Percentiles rank a stretch among this genome's conserved stretches.
Evolutionary conservation across 306 rosid species (phyloP).

Genomic region (Inga oerstediana): DNA sequence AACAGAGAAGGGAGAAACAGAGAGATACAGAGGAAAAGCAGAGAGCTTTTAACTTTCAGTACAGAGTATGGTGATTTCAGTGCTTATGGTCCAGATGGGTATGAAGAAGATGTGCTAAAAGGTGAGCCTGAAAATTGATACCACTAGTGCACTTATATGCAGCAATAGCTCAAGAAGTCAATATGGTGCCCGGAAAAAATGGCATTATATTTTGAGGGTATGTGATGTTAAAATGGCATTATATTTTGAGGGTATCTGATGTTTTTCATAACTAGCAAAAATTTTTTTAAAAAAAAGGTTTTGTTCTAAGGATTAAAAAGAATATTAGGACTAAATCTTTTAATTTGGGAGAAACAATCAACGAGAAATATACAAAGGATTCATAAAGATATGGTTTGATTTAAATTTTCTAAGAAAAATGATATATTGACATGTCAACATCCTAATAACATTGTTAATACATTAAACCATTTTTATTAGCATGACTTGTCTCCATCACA

Average conservation of each 20-base stretch:
- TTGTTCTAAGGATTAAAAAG: background rate
- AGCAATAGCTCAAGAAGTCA: background rate
- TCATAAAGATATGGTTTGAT: background rate
- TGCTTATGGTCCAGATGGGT: background rate
- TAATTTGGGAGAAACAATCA: constrained; percentile 13
- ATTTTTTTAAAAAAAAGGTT: no score
- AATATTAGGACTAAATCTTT: background rate
- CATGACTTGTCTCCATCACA: background rate
- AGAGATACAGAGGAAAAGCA: background rate
- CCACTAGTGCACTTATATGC: background rate
- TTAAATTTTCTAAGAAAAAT: background rate
- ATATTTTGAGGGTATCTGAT: no score
- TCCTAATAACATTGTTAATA: no score
- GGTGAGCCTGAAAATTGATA: background rate
- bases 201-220: background rate
- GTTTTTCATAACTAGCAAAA: background rate
- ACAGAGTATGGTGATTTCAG: background rate
- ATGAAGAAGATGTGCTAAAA: no score
- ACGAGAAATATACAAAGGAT: constrained; percentile 31
- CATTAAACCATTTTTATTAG: background rate
- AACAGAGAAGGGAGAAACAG: background rate
- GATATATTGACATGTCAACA: background rate
- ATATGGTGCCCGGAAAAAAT: background rate
- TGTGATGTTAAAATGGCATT: no score
- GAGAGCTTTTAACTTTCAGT: background rate